These are phyloP conservation scores for Talaromyces islandicus DNA, from an alignment of 2,329 filamentous ascomycete species.

Conservation along the genomic window DNA sequence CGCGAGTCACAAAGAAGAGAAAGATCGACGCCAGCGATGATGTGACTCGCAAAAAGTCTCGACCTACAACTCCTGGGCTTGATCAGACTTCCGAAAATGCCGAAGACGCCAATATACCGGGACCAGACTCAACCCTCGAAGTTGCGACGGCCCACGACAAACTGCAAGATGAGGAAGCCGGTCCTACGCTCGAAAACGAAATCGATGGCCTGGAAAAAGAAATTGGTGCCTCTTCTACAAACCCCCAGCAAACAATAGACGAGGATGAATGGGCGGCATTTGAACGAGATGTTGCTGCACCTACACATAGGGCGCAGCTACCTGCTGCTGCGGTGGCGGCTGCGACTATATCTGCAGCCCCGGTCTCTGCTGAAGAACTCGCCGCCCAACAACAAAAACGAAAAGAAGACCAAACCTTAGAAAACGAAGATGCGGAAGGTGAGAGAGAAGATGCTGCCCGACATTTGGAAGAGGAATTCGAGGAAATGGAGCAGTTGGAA, in stretches of 20 bases:
- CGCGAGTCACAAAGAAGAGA: slow-evolving; percentile 46
- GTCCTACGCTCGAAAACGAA: slow-evolving; percentile 11
- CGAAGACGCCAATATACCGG: slow-evolving; percentile 6
- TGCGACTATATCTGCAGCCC: slow-evolving; percentile 63
- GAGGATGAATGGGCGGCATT: slow-evolving; percentile 85
- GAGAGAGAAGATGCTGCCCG: slow-evolving; percentile 71
- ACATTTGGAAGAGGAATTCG: slow-evolving; percentile 70
- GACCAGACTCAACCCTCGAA: background rate
- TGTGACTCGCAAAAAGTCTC: slow-evolving; percentile 38
- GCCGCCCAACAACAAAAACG: slow-evolving; percentile 49
- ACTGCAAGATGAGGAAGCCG: slow-evolving; percentile 20
- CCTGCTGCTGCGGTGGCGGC: slow-evolving; percentile 30
- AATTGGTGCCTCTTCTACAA: background rate
- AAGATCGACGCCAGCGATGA: slow-evolving; percentile 44
- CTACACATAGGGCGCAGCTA: slow-evolving; percentile 27
- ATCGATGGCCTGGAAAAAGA: background rate
- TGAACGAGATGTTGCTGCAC: slow-evolving; percentile 67
- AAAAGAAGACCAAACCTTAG: slow-evolving; percentile 35
- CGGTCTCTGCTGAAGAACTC: slow-evolving; percentile 59
- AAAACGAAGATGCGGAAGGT: slow-evolving; percentile 55
- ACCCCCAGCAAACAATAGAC: slow-evolving; percentile 43
- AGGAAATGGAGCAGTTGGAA: slow-evolving; percentile 76
- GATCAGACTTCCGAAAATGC: slow-evolving; percentile 26
- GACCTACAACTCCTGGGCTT: slow-evolving; percentile 26
- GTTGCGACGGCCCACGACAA: slow-evolving; percentile 22